Evolutionary conservation across 163 green algal species (phyloP), one percentile per base, ranked within the genome.

Genomic region (Coccomyxa subellipsoidea): DNA sequence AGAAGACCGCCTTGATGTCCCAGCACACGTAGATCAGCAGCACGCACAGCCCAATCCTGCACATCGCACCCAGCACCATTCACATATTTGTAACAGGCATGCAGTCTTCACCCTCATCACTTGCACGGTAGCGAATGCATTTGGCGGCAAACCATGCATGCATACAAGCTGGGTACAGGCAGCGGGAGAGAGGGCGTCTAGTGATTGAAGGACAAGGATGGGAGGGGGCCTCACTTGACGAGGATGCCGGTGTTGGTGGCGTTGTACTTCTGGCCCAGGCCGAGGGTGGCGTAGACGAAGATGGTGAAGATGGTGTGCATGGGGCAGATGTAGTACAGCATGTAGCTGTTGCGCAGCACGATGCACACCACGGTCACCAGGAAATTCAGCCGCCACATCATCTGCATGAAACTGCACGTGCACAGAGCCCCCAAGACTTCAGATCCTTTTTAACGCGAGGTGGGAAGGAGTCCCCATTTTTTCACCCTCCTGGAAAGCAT

Each of bases 271-370:
- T 54, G 38, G 39, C 72, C 80, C 53, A 86, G 31, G 86, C 78
- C 89, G 71, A 96, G 86, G 39, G 84, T 84, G 36, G 73, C 90
- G 84, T 98, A 99, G 15, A 98, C 95, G 75, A 98, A 89, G 31
- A 98, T 82, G 40, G 96, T 98, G 92, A 97, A 99, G 66, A 98
- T 92, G 31, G 96, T 98, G 90, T 99, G 96, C 96, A 99, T 98
- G 83, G 95, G 95, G 90, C 95, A 98, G 87, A 99, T 99, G 90
- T 99, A 99, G 88, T 99, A 99, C 25, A 99, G 91, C 95, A 99
- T 98, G 90, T 97, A 98, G 78, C 83, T 89, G 90, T 98, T 98
- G 73, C 84, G 87, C 73, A 99, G 86, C 77, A 94, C 92, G 4
- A 96, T 78, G 88, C 94, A 98, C 76, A 82, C 86, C 78, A 96